Base-by-base conservation (phyloP, 306 rosid species). In the Pachyrhizus erosus region DNA sequence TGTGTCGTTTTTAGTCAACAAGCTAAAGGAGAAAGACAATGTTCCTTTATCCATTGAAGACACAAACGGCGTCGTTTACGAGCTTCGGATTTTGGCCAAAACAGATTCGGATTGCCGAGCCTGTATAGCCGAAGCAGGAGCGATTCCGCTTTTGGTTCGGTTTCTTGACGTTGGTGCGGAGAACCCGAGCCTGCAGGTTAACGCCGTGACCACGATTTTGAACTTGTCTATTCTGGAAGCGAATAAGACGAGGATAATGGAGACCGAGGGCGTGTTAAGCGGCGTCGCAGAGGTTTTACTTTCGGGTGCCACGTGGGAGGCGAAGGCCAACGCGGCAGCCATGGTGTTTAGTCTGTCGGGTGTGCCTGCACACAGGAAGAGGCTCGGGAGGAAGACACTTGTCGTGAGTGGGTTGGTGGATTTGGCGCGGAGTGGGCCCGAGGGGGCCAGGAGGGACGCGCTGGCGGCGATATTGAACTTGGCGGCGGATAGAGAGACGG, bases 321-420 rank as follows among this genome's bases (percentile, higher is more conserved):
- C 99, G 4, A 96, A 90, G 48, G 97, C 94, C 0, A 96, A 96
- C n/a, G 98, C 98, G 3, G 98, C 97, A 0, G 98, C 99, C 0
- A 88, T 97, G 24, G 86, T 96, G 46, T 96, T 92, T 73, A 91
- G 97, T 43, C 79, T 96, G 8, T 84, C 97, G 0, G 87, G 89
- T 1, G 91, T 85, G 52, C 84, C 82, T 0, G 70, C 81, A 4
- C 88, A 81, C 54, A 82, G 97, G 27, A 90, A 90, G 76, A 86
- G 76, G 52, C 77, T 96, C 0, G 99, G 97, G n/a, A 92, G 89
- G 81, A 93, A 91, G 91, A 31, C 84, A 60, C 89, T 97, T 76
- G 88, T 93, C 60, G 48, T 84, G 0, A 88, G 77, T 73, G 97
- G 93, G 58, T 84, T 96, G 88, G 75, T 96, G 8, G 94, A 89